Conservation (phyloP, 805 yeast species). For the Candida peoriensis region DNA sequence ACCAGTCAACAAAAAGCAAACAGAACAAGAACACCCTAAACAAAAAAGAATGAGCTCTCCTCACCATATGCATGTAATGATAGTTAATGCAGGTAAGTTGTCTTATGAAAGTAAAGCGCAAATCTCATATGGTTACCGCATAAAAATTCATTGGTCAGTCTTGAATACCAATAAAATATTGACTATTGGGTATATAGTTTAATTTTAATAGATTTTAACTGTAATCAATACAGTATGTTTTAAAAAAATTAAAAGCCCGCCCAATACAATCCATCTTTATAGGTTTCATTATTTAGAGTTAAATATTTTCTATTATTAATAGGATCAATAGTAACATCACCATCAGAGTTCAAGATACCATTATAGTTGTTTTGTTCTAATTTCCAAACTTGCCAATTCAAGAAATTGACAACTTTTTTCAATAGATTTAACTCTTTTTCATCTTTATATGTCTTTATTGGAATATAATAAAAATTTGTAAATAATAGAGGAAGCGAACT, state of each 20-base stretch:
- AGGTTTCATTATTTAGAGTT: constrained; percentile 15
- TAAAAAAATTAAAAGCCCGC: constrained; percentile 21
- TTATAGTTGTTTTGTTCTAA: constrained; percentile 4
- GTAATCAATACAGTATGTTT: no score
- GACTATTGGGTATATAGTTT: no score
- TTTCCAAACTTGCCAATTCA: constrained; percentile 18
- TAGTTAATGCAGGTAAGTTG: no score
- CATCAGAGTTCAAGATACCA: constrained; percentile 3
- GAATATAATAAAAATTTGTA: constrained; percentile 17
- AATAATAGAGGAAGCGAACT: constrained; percentile 20
- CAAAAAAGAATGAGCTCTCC: no score
- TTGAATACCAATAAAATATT: no score
- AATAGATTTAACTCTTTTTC: constrained; percentile 18
- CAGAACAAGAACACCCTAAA: no score
- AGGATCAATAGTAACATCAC: constrained; percentile 5
- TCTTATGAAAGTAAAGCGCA: no score
- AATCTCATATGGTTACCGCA: no score
- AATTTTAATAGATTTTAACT: neutral
- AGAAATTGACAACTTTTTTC: constrained; percentile 18
- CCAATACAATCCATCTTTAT: constrained; percentile 26
- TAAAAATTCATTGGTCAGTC: no score
- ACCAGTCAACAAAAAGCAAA: no score
- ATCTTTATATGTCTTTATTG: constrained; percentile 14
- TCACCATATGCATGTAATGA: no score
- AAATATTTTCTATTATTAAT: constrained; percentile 7